Conservation (phyloP, 176 grass and related monocot species). For the Saccharum spontaneum region DNA sequence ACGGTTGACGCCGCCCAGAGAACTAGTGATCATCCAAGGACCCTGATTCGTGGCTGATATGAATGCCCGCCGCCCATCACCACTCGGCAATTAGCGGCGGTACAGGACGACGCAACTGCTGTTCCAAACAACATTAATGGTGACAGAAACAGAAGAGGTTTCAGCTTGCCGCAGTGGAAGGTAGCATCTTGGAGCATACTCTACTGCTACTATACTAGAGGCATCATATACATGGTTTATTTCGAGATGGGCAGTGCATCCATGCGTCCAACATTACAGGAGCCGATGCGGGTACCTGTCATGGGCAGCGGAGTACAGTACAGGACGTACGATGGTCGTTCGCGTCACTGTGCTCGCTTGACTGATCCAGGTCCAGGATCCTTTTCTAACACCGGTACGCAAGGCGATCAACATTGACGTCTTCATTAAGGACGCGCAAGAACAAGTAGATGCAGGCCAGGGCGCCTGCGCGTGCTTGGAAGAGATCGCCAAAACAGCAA, state of each 20-base stretch:
- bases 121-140: slow-evolving; percentile 3
- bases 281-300: slow-evolving; percentile 18
- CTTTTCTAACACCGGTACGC: not conserved
- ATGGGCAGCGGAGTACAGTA: not conserved
- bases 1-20: not conserved
- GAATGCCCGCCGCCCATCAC: slow-evolving; percentile 35
- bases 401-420: not conserved
- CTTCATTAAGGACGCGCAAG: not conserved
- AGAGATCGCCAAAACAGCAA: not conserved
- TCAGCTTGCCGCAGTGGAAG: not conserved
- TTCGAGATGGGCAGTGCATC: not conserved
- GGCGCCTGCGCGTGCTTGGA: not conserved
- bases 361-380: not conserved
- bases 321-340: not conserved
- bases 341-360: not conserved
- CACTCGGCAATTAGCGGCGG: not conserved
- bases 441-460: slow-evolving; percentile 11
- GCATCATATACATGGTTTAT: not conserved
- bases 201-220: not conserved
- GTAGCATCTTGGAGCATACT: not conserved
- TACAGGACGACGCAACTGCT: not conserved
- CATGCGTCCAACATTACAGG: not conserved
- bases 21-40: not conserved
- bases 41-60: slow-evolving; percentile 2
- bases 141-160: not conserved